A percentile compares a stretch with the other conserved stretches of the same genome.
Evolutionary conservation across 2,329 filamentous ascomycete genomes (phyloP).

Genomic region (Pseudogymnoascus verrucosus): DNA sequence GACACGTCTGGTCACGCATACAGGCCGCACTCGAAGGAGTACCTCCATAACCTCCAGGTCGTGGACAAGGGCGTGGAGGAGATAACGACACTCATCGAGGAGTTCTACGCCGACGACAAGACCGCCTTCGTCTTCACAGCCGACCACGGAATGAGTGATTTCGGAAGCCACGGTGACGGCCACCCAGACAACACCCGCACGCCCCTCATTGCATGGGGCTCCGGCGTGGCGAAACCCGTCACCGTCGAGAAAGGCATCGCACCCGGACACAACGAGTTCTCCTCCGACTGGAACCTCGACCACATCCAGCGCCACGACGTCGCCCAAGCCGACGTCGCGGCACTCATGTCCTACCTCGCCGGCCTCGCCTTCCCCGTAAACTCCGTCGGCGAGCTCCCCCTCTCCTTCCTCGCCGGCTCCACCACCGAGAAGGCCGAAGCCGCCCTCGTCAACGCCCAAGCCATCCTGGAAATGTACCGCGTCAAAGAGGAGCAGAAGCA

Average conservation of each 20-base stretch:
- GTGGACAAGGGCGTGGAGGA: slow-evolving; percentile 87
- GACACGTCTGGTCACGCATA: slow-evolving; percentile 84
- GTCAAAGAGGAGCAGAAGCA: slow-evolving; percentile 87
- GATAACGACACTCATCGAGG: slow-evolving; percentile 70
- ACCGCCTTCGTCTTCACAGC: slow-evolving; percentile 96
- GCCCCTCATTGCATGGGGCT: slow-evolving; percentile 86
- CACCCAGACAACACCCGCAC: slow-evolving; percentile 96
- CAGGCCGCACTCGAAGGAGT: slow-evolving; percentile 90
- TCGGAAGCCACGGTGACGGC: slow-evolving; percentile 97
- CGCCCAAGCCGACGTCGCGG: slow-evolving; percentile 85
- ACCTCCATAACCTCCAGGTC: slow-evolving; percentile 86
- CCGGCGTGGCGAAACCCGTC: slow-evolving; percentile 73
- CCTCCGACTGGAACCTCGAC: slow-evolving; percentile 78
- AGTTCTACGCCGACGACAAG: slow-evolving; percentile 76
- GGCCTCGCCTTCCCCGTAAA: slow-evolving; percentile 91
- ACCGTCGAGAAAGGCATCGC: slow-evolving; percentile 48
- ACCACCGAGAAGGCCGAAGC: slow-evolving; percentile 75
- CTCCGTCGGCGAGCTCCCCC: slow-evolving; percentile 85
- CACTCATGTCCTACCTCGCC: slow-evolving; percentile 87
- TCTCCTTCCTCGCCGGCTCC: slow-evolving; percentile 69
- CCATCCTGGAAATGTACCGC: slow-evolving; percentile 90
- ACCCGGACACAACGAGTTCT: slow-evolving; percentile 85
- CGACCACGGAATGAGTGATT: slow-evolving; percentile 98
- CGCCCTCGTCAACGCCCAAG: slow-evolving; percentile 72
- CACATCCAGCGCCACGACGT: slow-evolving; percentile 83